A percentile compares a stretch with the other conserved stretches of the same genome.
These are phyloP conservation scores for Macadamia integrifolia DNA, from an alignment of 164 flowering plant genomes.

Conservation along the genomic window DNA sequence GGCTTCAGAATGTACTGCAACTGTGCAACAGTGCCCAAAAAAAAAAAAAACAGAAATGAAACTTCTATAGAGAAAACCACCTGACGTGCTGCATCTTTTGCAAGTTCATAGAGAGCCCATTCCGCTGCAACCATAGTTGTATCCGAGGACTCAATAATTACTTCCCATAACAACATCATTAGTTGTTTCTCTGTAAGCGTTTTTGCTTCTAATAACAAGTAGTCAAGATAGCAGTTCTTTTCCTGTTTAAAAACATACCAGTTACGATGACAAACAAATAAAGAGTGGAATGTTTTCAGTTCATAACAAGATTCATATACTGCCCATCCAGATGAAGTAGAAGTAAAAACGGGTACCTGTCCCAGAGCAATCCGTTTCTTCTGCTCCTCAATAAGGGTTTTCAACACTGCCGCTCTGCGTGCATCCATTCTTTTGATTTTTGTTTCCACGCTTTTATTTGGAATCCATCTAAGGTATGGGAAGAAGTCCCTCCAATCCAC, in stretches of 20 bases:
- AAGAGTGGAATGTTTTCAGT: neutral
- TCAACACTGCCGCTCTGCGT: slow-evolving; percentile 59
- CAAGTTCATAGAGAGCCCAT: slow-evolving; percentile 94
- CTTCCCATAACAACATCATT: slow-evolving; percentile 68
- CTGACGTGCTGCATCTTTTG: slow-evolving; percentile 56
- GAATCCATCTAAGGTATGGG: slow-evolving; percentile 87
- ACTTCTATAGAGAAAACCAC: slow-evolving; percentile 22
- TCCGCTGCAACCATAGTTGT: slow-evolving; percentile 78
- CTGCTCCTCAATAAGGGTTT: slow-evolving; percentile 52
- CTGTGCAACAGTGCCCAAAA: too few species aligned
- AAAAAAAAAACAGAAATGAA: neutral
- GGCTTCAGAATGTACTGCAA: neutral
- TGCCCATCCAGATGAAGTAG: neutral
- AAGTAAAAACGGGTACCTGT: slow-evolving; percentile 36
- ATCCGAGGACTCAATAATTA: slow-evolving; percentile 77
- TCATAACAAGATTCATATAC: too few species aligned
- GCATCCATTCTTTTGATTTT: slow-evolving; percentile 40
- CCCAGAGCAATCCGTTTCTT: slow-evolving; percentile 45
- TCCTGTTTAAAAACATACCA: slow-evolving; percentile 29
- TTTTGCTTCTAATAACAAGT: slow-evolving; percentile 55
- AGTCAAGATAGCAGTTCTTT: slow-evolving; percentile 44
- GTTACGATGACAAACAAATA: neutral
- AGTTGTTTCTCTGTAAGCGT: slow-evolving; percentile 51
- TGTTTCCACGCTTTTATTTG: slow-evolving; percentile 55
- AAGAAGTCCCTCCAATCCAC: slow-evolving; percentile 99